These are phyloP conservation scores for Podaxis pistillaris DNA, from an alignment of 768 basidiomycete species.

Conservation along the genomic window DNA sequence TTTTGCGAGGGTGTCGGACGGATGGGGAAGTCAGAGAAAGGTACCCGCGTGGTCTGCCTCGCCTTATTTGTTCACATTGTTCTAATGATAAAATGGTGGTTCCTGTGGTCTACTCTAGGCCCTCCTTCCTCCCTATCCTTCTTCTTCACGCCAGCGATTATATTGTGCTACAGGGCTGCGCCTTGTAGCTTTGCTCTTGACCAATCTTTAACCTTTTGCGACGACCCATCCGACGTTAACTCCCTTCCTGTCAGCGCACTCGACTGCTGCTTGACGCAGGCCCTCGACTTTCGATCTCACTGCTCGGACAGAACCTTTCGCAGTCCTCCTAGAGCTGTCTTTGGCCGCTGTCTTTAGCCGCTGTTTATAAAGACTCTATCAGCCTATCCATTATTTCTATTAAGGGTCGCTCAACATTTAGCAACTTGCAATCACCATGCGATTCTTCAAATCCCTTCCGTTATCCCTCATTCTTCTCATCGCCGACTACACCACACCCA, in stretches of 20 bases:
- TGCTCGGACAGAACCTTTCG: background rate
- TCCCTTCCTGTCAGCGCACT: background rate
- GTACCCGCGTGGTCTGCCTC: conserved; percentile 11
- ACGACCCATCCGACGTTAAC: background rate
- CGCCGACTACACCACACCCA: conserved; percentile 3
- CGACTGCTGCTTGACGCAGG: conserved; percentile 2
- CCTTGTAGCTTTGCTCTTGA: conserved; percentile 1
- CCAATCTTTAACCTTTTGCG: background rate
- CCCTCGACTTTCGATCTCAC: background rate
- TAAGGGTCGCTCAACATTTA: conserved; percentile 6
- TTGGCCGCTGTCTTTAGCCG: background rate
- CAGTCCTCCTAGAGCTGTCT: background rate
- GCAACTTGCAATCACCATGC: conserved; percentile 18
- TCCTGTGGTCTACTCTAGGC: background rate
- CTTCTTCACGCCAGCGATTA: background rate
- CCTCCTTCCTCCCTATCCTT: background rate
- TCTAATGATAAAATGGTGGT: conserved; percentile 8
- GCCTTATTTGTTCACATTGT: conserved; percentile 8
- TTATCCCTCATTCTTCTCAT: conserved; percentile 35
- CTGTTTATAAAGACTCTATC: background rate
- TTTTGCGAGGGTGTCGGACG: background rate
- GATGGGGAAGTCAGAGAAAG: background rate
- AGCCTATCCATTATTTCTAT: background rate
- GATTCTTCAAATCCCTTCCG: conserved; percentile 28
- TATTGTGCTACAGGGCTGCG: conserved; percentile 6